Base-by-base conservation (phyloP, 2,329 filamentous ascomycete genomes). In the Phyllosticta capitalensis region DNA sequence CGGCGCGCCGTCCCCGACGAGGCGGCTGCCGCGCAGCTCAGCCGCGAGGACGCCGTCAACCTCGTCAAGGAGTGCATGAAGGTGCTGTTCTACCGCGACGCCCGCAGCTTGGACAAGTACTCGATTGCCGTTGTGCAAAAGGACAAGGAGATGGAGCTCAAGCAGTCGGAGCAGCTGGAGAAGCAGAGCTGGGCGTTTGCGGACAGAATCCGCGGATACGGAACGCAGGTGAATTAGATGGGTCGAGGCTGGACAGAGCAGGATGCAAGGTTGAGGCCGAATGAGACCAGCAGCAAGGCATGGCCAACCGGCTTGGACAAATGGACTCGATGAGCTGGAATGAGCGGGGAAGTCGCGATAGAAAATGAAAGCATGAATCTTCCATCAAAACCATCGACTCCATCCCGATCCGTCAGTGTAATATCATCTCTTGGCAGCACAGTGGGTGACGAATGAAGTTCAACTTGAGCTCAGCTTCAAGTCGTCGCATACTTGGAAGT, bases 181-280 rank as follows among this genome's bases (percentile, higher is more conserved):
- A 82, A 86, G 68, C 92, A 97, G 82, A 96, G 91, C 82, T 97
- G 92, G 94, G 91, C 89, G 56, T 99, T 99, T 79, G 94, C 94
- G 22, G 92, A 97, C 72, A 83, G 87, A 67, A 96, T 99, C 74
- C 88, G 85, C 75, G 94, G 94, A 52, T 99, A 99, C 72, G 94
- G 94, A 63, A 95, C 92, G 24, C 92, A 97, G 80, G 52, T 59
- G 45, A 59, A 59, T 53, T 59, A 59, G 48, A 22, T 1, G 17
- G 38, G 24, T 4, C 24, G 7, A 19, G 19, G 6, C 45, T 17
- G 14, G 28, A 30, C 45, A n/a, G n/a, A 48, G 24, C 21, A 28
- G 17, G 22, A 26, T n/a, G 2, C n/a, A n/a, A n/a, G n/a, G 49
- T 9, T 52, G 38, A 45, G 3, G 5, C 14, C 17, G 38, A n/a